Conservation (phyloP, 257 asterid species). For the Henckelia pumila region DNA sequence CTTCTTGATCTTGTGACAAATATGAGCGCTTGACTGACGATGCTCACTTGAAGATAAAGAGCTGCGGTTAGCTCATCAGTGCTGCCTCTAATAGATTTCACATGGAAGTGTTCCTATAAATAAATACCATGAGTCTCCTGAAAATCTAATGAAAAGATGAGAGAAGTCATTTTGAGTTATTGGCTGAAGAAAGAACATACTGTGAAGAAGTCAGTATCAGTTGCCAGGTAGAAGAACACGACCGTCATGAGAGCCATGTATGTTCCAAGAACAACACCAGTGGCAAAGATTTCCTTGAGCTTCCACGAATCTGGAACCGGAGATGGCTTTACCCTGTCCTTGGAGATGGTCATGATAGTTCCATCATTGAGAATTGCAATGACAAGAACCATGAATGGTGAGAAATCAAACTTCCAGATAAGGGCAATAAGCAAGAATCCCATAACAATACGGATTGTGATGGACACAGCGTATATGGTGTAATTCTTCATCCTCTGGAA, state of each 20-base stretch:
- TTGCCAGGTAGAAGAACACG: conserved; percentile 71
- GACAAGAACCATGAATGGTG: conserved; percentile 90
- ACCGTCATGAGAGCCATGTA: conserved; percentile 79
- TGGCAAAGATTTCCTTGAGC: conserved; percentile 84
- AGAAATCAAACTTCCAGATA: conserved; percentile 85
- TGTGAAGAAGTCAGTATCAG: conserved; percentile 64
- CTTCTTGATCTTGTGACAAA: conserved; percentile 83
- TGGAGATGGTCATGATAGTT: conserved; percentile 93
- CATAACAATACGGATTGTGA: conserved; percentile 80
- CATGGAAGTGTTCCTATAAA: conserved; percentile 42
- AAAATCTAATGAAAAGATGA: too few relatives aligned
- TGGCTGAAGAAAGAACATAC: conserved; percentile 30
- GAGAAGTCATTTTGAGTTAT: not conserved
- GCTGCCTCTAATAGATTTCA: conserved; percentile 47
- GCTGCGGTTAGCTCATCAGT: conserved; percentile 68
- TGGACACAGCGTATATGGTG: conserved; percentile 86
- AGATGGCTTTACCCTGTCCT: conserved; percentile 83
- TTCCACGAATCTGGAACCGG: conserved; percentile 95
- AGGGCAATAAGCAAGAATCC: conserved; percentile 90
- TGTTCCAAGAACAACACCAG: conserved; percentile 82
- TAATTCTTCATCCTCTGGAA: conserved; percentile 94
- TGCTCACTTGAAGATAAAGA: conserved; percentile 93
- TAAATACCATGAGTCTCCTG: not conserved
- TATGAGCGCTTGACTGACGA: conserved; percentile 87
- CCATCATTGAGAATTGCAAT: conserved; percentile 89